Evolutionary conservation across 345 rosid species (phyloP), one percentile per base, ranked within the genome.

Genomic region (Populus davidiana): DNA sequence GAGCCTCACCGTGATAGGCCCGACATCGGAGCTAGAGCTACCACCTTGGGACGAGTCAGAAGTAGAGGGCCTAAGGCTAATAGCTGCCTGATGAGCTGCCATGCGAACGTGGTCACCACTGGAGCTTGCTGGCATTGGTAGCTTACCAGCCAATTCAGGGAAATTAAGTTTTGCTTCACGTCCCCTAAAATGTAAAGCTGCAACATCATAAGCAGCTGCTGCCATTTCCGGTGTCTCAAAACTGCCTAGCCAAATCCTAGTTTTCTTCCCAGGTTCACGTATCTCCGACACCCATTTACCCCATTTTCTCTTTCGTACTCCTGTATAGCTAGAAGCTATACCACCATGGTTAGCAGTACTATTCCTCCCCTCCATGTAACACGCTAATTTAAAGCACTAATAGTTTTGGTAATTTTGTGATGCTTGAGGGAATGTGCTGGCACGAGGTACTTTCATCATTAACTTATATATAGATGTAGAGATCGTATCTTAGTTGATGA

Each of bases 201-300:
- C 98, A 9, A 83, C 90, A 29, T 94, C 98, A 36, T 94, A 94
- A 3, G 98, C 98, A 0, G 96, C 92, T 1, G 98, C 98, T 0
- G 98, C 98, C 98, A 94, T 94, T 86, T 94, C 93, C 0, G 97
- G 86, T 0, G 89, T 83, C 78, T 90, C 92, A 25, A 88, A 90
- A 85, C 98, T 94, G 16, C 98, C 98, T 0, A 94, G 83, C 98
- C 98, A 94, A 20, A 94, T 89, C 31, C 98, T 77, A 0, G 90
- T 88, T 75, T 94, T 94, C 70, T 86, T 94, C 7, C 98, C 93
- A 0, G 97, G 94, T 70, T 94, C 93, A 8, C 98, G 86, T 63
- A 94, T 94, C 78, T 94, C 98, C 0, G 98, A 92, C 14, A 94
- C 98, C 98, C 98, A 94, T 76, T 90, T 92, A 25, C 98, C 98